A percentile compares a stretch with the other conserved stretches of the same genome.
Evolutionary conservation across 345 rosid genomes (phyloP).

Genomic region (Noccaea caerulescens): DNA sequence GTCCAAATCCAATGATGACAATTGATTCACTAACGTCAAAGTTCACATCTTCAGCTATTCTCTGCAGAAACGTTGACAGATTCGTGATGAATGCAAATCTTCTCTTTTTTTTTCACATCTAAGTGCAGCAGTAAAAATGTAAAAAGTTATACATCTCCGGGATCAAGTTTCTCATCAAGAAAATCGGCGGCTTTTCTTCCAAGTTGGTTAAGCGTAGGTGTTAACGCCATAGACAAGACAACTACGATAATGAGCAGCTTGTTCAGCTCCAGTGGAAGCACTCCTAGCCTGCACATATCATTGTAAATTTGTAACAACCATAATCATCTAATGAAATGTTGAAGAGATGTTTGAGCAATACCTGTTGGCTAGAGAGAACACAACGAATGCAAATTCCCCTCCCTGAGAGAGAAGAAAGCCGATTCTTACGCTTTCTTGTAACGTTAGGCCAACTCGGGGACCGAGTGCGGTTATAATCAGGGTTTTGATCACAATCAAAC

Average conservation of each 20-base stretch:
- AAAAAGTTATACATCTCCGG: constrained; percentile 32
- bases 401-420: constrained; percentile 96
- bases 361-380: constrained; percentile 96
- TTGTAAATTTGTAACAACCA: constrained; percentile 17
- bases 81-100: constrained; percentile 1
- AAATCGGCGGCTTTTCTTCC: constrained; percentile 86
- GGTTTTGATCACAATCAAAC: constrained; percentile 89
- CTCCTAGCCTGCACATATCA: constrained; percentile 73
- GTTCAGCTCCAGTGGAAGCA: constrained; percentile 96
- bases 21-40: constrained; percentile 80
- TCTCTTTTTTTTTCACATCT: constrained; percentile 4
- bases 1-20: constrained; percentile 91
- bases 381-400: constrained; percentile 96
- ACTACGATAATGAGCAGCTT: constrained; percentile 96
- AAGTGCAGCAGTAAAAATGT: not conserved
- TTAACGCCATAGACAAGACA: constrained; percentile 93
- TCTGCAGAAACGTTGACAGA: constrained; percentile 50
- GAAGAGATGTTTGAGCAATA: constrained; percentile 32
- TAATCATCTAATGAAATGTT: not conserved
- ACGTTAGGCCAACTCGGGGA: constrained; percentile 91
- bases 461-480: constrained; percentile 83
- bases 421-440: constrained; percentile 87
- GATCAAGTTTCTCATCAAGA: constrained; percentile 55
- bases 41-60: constrained; percentile 55
- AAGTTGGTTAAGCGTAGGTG: constrained; percentile 84